Conservation (phyloP, 768 basidiomycete species). For the Hygrophoropsis aurantiaca region DNA sequence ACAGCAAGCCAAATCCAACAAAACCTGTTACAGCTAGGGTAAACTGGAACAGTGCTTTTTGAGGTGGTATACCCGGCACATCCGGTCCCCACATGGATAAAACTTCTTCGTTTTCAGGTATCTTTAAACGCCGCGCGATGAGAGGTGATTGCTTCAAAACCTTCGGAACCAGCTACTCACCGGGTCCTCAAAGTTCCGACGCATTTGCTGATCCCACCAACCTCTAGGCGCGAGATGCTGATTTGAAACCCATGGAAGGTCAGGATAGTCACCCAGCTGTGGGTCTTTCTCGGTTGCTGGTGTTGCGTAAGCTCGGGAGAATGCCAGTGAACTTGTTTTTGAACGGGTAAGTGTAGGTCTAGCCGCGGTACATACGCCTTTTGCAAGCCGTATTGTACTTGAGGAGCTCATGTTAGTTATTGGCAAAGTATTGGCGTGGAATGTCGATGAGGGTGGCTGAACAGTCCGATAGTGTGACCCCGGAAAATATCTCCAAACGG, state of each 20-base stretch:
- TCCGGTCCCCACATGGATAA: slow-evolving; percentile 90
- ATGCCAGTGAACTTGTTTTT: neutral
- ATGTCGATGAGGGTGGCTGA: slow-evolving; percentile 7
- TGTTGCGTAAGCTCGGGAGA: slow-evolving; percentile 20
- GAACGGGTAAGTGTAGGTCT: slow-evolving; percentile 1
- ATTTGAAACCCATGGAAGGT: slow-evolving; percentile 64
- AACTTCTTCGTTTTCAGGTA: slow-evolving; percentile 80
- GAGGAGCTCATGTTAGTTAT: slow-evolving; percentile 18
- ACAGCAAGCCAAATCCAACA: slow-evolving; percentile 57
- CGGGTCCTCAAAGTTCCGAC: slow-evolving; percentile 80
- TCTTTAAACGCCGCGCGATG: slow-evolving; percentile 38
- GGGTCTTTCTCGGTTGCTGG: slow-evolving; percentile 51
- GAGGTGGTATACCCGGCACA: slow-evolving; percentile 57
- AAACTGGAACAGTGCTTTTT: slow-evolving; percentile 65
- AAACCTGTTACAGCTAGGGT: slow-evolving; percentile 61
- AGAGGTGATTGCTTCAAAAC: slow-evolving; percentile 7
- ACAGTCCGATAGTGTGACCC: slow-evolving; percentile 17
- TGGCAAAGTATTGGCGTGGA: too few species aligned
- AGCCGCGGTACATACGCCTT: slow-evolving; percentile 5
- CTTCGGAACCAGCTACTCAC: slow-evolving; percentile 39
- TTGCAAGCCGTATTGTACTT: slow-evolving; percentile 14
- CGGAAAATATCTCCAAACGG: slow-evolving; percentile 1
- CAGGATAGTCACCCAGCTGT: slow-evolving; percentile 71
- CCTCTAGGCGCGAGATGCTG: slow-evolving; percentile 63
- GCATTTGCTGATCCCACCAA: slow-evolving; percentile 75